Evolutionary conservation across 2,329 filamentous ascomycete species (phyloP).

Genomic region (Alternaria viburni): DNA sequence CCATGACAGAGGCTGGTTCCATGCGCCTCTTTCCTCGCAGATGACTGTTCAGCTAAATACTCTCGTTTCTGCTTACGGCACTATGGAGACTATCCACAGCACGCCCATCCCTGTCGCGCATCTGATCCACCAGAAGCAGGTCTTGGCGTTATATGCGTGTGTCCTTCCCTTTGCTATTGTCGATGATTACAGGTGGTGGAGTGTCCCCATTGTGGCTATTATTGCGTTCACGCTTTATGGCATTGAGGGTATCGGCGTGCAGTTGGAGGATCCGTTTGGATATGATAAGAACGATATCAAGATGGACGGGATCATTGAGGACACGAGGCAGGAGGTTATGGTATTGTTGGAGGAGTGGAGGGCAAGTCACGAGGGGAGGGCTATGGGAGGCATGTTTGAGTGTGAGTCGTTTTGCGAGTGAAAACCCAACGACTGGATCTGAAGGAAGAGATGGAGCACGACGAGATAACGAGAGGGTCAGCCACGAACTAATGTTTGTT

Average conservation of each 20-base stretch:
- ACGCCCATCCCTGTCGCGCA: conserved; percentile 70
- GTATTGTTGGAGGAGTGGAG: conserved; percentile 67
- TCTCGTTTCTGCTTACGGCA: conserved; percentile 64
- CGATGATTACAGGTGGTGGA: conserved; percentile 68
- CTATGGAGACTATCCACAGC: conserved; percentile 70
- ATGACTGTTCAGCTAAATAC: conserved; percentile 65
- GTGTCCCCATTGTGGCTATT: conserved; percentile 63
- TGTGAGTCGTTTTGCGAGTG: conserved; percentile 4
- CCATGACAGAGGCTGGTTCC: conserved; percentile 63
- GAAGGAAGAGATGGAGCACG: not conserved
- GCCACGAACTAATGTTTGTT: not conserved
- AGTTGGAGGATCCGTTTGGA: conserved; percentile 71
- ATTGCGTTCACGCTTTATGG: conserved; percentile 70
- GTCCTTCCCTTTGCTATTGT: conserved; percentile 70
- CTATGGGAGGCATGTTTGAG: conserved; percentile 44
- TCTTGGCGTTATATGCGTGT: conserved; percentile 65
- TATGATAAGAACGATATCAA: conserved; percentile 72
- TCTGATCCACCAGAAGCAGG: conserved; percentile 69
- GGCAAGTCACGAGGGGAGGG: conserved; percentile 38
- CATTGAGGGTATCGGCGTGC: conserved; percentile 67
- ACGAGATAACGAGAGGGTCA: not conserved
- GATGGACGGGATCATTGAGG: conserved; percentile 69
- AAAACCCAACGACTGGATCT: not conserved
- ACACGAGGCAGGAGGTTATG: conserved; percentile 63
- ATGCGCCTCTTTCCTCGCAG: conserved; percentile 64